Evolutionary conservation across 371 early-diverging fungal species (phyloP), one percentile per base, ranked within the genome.

Genomic region (Mortierella sp.): DNA sequence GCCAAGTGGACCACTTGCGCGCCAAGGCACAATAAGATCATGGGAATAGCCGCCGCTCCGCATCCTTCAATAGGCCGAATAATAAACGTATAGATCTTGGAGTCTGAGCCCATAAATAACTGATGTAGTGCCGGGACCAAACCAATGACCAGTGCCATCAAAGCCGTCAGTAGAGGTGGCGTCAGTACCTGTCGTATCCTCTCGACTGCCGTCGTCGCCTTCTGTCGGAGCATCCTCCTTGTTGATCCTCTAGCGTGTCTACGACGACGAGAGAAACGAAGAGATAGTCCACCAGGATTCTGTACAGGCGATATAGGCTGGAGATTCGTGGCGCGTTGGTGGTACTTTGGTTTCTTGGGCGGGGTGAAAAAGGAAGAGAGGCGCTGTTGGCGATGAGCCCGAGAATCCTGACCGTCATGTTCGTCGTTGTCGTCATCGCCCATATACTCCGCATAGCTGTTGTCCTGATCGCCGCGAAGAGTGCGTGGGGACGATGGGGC

Each of bases 41-140:
- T 85, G 6, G 94, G 94, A n/a, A 94, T 92, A 7, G 93, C 89
- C 1, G 92, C 92, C 31, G 87, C 87, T 31, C 93, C 92, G 77
- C 93, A 92, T 37, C 86, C 85, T 53, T 92, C 91, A 41, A 94
- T 86, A 0, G 93, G 92, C 39, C 82, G 80, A 47, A 92, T 88
- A 31, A 93, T 73, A 9, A 91, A 83, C 34, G 92, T 79, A 53
- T 91, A 88, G 4, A 92, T 50, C 7, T 91, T 85, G 41, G 90
- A 86, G 67, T 86, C 76, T 9, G 80, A 75, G 64, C 88, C 89
- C 76, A 81, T 81, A 40, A 93, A 61, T 7, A 89, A 34, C 11
- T 68, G 34, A 45, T 74, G 81, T 24, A 81, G 40, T 29, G 66
- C 53, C 10, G 77, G 81, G 19, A 81, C 65, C 24, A 81, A 44